phyloP scores from a whole-genome alignment of 176 grass and related monocot species.

The Themeda triandra region DNA sequence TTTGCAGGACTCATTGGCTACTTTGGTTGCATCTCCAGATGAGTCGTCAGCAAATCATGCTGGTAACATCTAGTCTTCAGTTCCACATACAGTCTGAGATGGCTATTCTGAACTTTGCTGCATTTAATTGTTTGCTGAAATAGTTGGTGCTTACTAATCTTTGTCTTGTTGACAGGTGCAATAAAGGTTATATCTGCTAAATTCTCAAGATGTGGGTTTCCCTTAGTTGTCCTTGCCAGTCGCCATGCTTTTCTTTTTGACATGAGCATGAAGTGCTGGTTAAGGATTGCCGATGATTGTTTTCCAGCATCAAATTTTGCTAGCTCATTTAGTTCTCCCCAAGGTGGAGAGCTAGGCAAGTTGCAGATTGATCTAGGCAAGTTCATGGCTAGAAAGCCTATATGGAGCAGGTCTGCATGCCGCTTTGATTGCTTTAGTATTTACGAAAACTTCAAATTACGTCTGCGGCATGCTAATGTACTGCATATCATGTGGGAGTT shows the following conservation, averaged over 20 bases:
- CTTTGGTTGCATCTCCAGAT: slow-evolving; percentile 59
- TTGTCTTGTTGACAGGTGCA: slow-evolving; percentile 55
- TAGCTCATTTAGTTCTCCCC: slow-evolving; percentile 64
- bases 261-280: slow-evolving; percentile 87
- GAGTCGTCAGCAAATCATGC: slow-evolving; percentile 62
- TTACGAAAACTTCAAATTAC: slow-evolving; percentile 8
- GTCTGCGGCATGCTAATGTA: not conserved
- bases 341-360: slow-evolving; percentile 77
- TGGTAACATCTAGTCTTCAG: slow-evolving; percentile 39
- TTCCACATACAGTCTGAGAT: slow-evolving; percentile 1
- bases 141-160: slow-evolving; percentile 5
- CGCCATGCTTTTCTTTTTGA: slow-evolving; percentile 87
- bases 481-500: not conserved
- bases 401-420: slow-evolving; percentile 67
- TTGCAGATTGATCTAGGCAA: slow-evolving; percentile 87
- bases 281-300: slow-evolving; percentile 87
- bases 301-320: slow-evolving; percentile 88
- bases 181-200: slow-evolving; percentile 87
- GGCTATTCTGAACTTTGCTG: too few relatives aligned
- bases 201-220: slow-evolving; percentile 90
- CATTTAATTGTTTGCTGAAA: too few relatives aligned
- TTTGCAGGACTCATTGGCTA: slow-evolving; percentile 76
- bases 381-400: slow-evolving; percentile 70
- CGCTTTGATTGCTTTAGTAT: not conserved
- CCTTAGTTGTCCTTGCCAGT: slow-evolving; percentile 76